These are phyloP conservation scores for Claviceps digitariae DNA, from an alignment of 2,329 filamentous ascomycete species.

Conservation along the genomic window DNA sequence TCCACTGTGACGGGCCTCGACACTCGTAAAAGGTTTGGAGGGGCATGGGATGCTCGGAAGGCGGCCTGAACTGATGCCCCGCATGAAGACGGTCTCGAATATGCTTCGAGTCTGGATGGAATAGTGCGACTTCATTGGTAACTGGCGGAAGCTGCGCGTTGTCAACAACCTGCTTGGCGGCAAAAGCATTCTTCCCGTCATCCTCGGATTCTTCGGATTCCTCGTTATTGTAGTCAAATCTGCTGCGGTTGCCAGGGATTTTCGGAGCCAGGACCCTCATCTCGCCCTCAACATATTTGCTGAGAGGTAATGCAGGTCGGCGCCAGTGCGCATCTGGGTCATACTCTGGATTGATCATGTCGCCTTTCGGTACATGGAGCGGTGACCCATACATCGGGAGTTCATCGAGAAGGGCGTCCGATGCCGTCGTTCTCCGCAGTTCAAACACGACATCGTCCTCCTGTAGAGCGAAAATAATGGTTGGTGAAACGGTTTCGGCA, in stretches of 20 bases:
- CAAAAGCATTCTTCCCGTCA: constrained; percentile 38
- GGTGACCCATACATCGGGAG: constrained; percentile 65
- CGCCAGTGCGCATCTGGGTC: constrained; percentile 62
- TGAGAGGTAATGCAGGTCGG: constrained; percentile 66
- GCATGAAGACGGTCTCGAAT: constrained; percentile 84
- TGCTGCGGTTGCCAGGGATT: constrained; percentile 61
- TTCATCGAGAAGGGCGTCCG: constrained; percentile 66
- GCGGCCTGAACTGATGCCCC: constrained; percentile 83
- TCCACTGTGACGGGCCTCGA: constrained; percentile 82
- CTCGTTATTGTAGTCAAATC: constrained; percentile 71
- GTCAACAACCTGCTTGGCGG: constrained; percentile 35
- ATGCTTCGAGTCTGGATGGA: constrained; percentile 76
- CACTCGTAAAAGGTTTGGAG: constrained; percentile 81
- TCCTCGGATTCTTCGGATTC: constrained; percentile 46
- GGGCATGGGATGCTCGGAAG: constrained; percentile 85
- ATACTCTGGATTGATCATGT: constrained; percentile 41
- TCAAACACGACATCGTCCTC: constrained; percentile 72
- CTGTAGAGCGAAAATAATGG: constrained; percentile 70
- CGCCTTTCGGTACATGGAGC: constrained; percentile 43
- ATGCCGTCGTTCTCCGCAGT: constrained; percentile 57
- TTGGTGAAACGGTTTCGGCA: constrained; percentile 47
- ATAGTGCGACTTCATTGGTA: constrained; percentile 69
- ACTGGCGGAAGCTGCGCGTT: constrained; percentile 47
- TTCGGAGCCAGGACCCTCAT: constrained; percentile 55
- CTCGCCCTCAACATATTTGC: constrained; percentile 73